phyloP scores from a whole-genome alignment of 306 rosid genomes.

The Glycyrrhiza uralensis region DNA sequence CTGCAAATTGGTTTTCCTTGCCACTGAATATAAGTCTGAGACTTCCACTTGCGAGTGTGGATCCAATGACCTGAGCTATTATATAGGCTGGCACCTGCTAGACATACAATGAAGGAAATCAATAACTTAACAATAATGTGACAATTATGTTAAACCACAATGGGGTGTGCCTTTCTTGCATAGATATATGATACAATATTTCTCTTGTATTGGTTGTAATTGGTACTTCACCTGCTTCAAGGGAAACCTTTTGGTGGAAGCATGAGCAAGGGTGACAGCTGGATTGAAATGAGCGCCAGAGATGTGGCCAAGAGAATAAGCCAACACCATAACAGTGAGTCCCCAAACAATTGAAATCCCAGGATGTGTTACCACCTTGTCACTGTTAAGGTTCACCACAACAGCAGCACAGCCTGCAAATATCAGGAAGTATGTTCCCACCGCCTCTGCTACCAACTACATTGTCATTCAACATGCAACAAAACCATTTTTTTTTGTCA shows the following conservation, averaged over 20 bases:
- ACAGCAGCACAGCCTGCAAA: constrained; percentile 78
- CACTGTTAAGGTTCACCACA: constrained; percentile 51
- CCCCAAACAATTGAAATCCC: constrained; percentile 80
- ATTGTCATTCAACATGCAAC: neutral
- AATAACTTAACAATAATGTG: too few species aligned
- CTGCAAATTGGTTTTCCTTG: constrained; percentile 40
- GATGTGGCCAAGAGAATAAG: constrained; percentile 75
- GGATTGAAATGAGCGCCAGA: constrained; percentile 95
- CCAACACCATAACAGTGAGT: constrained; percentile 58
- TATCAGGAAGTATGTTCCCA: constrained; percentile 76
- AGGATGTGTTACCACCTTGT: constrained; percentile 44
- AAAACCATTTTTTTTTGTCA: neutral
- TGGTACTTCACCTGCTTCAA: constrained; percentile 65
- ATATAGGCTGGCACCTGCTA: constrained; percentile 71
- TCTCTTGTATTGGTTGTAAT: too few species aligned
- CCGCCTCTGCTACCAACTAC: constrained; percentile 62
- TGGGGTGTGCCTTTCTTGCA: too few species aligned
- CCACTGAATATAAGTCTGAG: constrained; percentile 60
- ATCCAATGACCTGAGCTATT: constrained; percentile 59
- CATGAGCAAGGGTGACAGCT: constrained; percentile 79
- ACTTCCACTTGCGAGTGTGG: constrained; percentile 75
- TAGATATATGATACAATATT: too few species aligned
- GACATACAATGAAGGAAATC: neutral
- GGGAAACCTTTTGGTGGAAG: constrained; percentile 59
- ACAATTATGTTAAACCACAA: too few species aligned